These are phyloP conservation scores for Acorus calamus DNA, from an alignment of 106 monocot genomes.

Conservation along the genomic window DNA sequence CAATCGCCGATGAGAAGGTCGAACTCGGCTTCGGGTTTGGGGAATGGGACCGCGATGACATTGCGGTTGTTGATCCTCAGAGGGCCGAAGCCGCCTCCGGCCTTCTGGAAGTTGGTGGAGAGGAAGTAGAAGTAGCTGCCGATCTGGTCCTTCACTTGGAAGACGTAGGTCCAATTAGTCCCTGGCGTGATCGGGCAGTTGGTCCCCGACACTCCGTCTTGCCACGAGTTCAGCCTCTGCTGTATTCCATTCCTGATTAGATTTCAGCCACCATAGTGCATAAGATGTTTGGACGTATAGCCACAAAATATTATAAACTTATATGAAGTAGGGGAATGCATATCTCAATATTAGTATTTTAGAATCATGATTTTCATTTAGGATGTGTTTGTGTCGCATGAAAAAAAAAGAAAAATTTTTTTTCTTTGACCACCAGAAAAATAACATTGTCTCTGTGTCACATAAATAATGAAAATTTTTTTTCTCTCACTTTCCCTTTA, in stretches of 20 bases:
- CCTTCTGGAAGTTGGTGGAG: conserved; percentile 8
- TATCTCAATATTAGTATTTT: too few relatives aligned
- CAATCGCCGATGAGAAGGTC: conserved; percentile 38
- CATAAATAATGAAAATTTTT: too few relatives aligned
- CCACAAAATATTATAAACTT: too few relatives aligned
- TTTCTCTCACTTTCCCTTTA: too few relatives aligned
- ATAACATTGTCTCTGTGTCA: too few relatives aligned
- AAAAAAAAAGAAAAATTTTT: too few relatives aligned
- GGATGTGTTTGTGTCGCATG: too few relatives aligned
- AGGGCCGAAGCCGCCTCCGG: conserved; percentile 6
- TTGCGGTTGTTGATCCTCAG: conserved; percentile 4
- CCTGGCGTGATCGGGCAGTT: conserved; percentile 3
- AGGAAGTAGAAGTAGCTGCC: conserved; percentile 14
- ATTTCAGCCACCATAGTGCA: too few relatives aligned
- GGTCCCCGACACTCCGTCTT: conserved; percentile 11
- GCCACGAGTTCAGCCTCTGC: conserved; percentile 11
- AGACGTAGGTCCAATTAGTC: conserved; percentile 7
- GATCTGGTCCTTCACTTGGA: conserved; percentile 13
- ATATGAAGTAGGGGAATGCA: too few relatives aligned
- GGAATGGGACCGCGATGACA: conserved; percentile 16
- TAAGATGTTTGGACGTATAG: too few relatives aligned
- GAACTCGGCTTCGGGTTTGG: conserved; percentile 27
- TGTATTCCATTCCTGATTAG: conserved; percentile 12
- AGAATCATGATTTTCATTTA: too few relatives aligned
- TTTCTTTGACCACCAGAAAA: too few relatives aligned